phyloP scores from a whole-genome alignment of 106 monocot genomes.

The Apostasia shenzhenica region DNA sequence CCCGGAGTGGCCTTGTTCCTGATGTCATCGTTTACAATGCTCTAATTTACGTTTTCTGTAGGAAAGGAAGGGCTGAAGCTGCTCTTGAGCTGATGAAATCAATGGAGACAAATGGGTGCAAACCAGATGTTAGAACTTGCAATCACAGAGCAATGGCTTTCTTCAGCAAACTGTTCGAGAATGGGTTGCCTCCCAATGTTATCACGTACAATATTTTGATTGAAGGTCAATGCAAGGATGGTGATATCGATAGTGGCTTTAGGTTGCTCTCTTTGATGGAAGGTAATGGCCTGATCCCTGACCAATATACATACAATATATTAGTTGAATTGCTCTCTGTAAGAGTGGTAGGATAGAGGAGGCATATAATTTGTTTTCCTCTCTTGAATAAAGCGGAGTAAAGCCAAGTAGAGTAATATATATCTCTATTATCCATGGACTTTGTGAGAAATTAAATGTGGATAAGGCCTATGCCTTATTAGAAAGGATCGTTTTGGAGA shows the following conservation, averaged over 20 bases:
- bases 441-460: conserved; percentile 3
- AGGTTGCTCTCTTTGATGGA: conserved; percentile 17
- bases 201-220: conserved; percentile 23
- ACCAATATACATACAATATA: conserved; percentile 20
- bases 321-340: conserved; percentile 14
- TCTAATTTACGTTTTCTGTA: conserved; percentile 14
- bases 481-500: conserved; percentile 12
- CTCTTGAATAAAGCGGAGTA: conserved; percentile 3
- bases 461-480: conserved; percentile 6
- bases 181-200: conserved; percentile 10
- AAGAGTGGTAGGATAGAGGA: conserved; percentile 17
- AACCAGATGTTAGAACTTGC: conserved; percentile 17
- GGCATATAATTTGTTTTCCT: conserved; percentile 5
- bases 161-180: conserved; percentile 19
- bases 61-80: conserved; percentile 6
- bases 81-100: conserved; percentile 8
- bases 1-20: conserved; percentile 9
- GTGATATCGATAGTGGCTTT: conserved; percentile 16
- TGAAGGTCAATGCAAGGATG: conserved; percentile 16
- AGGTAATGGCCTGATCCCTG: conserved; percentile 13
- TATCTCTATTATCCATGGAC: conserved; percentile 9
- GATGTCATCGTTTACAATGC: conserved; percentile 12
- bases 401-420: conserved; percentile 14
- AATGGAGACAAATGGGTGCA: conserved; percentile 14
- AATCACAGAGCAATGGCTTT: conserved; percentile 19